These are phyloP conservation scores for Kernera saxatilis DNA, from an alignment of 345 rosid species.

Conservation along the genomic window DNA sequence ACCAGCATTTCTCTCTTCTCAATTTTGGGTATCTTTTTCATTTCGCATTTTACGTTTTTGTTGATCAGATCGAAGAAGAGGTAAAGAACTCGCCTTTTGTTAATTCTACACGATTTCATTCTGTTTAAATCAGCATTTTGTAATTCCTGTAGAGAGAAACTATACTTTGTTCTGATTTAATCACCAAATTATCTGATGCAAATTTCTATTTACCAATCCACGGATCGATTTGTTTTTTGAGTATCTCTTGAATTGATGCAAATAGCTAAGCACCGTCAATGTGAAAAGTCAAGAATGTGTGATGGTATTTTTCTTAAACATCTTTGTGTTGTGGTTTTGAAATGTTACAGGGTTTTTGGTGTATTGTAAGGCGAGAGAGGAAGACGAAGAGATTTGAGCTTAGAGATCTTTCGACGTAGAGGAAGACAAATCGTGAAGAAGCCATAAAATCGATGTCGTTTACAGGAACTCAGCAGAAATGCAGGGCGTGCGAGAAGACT, in stretches of 20 bases:
- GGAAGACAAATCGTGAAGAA: neutral
- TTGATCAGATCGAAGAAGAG: constrained; percentile 21
- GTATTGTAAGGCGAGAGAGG: constrained; percentile 9
- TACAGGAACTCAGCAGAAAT: constrained; percentile 90
- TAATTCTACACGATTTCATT: neutral
- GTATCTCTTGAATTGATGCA: neutral
- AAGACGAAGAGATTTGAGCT: neutral
- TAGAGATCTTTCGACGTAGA: constrained; percentile 21
- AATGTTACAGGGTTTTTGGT: constrained; percentile 2
- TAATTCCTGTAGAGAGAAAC: neutral
- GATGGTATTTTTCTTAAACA: neutral
- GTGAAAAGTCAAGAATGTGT: neutral
- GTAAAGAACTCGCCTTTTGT: neutral
- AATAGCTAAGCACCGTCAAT: neutral
- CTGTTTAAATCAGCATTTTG: neutral
- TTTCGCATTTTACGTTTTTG: neutral
- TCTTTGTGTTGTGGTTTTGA: constrained; percentile 4
- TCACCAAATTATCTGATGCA: neutral
- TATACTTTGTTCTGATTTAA: neutral
- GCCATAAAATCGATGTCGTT: constrained; percentile 60
- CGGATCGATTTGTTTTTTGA: neutral
- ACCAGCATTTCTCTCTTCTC: constrained; percentile 10
- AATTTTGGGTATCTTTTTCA: neutral
- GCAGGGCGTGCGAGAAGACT: constrained; percentile 95
- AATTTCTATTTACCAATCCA: neutral